These are phyloP conservation scores for Talaromyces liani DNA, from an alignment of 495 filamentous ascomycete species.

Conservation along the genomic window DNA sequence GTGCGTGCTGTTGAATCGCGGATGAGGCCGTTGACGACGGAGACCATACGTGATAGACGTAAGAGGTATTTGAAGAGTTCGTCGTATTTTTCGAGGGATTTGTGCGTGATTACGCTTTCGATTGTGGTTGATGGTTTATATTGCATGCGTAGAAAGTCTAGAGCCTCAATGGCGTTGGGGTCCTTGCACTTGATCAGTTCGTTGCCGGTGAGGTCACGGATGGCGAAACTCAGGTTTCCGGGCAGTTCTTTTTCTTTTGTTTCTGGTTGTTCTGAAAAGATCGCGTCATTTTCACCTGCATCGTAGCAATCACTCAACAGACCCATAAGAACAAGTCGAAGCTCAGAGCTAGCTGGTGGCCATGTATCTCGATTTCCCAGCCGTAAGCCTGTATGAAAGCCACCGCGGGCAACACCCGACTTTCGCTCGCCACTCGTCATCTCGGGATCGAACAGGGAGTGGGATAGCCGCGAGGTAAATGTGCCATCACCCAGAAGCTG, in stretches of 20 bases:
- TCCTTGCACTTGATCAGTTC: conserved; percentile 77
- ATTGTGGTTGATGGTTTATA: conserved; percentile 74
- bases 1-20: conserved; percentile 44
- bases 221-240: conserved; percentile 75
- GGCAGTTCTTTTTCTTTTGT: conserved; percentile 52
- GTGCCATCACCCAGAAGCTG: conserved; percentile 79
- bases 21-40: conserved; percentile 63
- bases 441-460: conserved; percentile 83
- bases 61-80: conserved; percentile 72
- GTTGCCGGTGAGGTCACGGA: conserved; percentile 68
- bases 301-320: conserved; percentile 70
- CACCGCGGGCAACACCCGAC: conserved; percentile 56
- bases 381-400: conserved; percentile 71
- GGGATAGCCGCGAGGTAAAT: conserved; percentile 68
- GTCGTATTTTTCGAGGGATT: conserved; percentile 71
- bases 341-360: conserved; percentile 89
- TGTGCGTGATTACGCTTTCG: conserved; percentile 60
- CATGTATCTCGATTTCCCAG: conserved; percentile 70
- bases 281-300: conserved; percentile 9
- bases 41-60: conserved; percentile 70
- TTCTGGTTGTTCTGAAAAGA: conserved; percentile 10
- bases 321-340: conserved; percentile 81
- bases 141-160: conserved; percentile 83
- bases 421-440: conserved; percentile 69
- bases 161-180: conserved; percentile 68